Evolutionary conservation across 371 early-diverging fungal genomes (phyloP), one percentile per base, ranked within the genome.

Genomic region (Phascolomyces articulosus): DNA sequence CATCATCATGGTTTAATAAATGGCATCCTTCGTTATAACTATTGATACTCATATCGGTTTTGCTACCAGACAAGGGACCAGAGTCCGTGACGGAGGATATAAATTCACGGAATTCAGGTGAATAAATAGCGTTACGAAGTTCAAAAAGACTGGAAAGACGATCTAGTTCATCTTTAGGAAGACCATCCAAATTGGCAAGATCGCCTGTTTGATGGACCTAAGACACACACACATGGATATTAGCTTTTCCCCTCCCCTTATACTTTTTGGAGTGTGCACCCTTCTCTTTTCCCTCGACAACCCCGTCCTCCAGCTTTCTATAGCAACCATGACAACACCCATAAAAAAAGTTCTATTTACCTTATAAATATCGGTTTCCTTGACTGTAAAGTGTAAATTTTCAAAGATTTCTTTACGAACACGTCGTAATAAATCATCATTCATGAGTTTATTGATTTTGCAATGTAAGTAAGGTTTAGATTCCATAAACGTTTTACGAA

Each of bases 351-450:
- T 31, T 8, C n/a, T 18, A 9, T 21, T 67, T 49, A 87, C 88
- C 71, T 88, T 86, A 84, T 91, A 90, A 31, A 93, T 91, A 65
- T 93, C 93, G 1, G 93, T 93, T 66, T 91, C 91, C 72, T 93
- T 93, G 21, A 74, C 71, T 10, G 91, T 91, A 44, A 87, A 90
- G 58, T 85, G 85, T 55, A 93, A 72, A 13, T 80, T 70, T 40
- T 62, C 70, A 23, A 78, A 75, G 67, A 90, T 86, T 71, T 93
- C 93, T 27, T 79, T 69, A 31, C 90, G 84, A 7, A 90, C 91
- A 34, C 75, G 75, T 13, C 82, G 71, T 11, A 93, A 68, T 20
- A 91, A 79, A 40, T 73, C 70, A 57, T 88, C 88, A 58, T 82
- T 70, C 63, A 89, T 68, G 28, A 93, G 75, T 29, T 78, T 72